A percentile compares a stretch with the other conserved stretches of the same genome.
These are phyloP conservation scores for Diatrype stigma DNA, from an alignment of 2,329 filamentous ascomycete genomes.

Conservation along the genomic window DNA sequence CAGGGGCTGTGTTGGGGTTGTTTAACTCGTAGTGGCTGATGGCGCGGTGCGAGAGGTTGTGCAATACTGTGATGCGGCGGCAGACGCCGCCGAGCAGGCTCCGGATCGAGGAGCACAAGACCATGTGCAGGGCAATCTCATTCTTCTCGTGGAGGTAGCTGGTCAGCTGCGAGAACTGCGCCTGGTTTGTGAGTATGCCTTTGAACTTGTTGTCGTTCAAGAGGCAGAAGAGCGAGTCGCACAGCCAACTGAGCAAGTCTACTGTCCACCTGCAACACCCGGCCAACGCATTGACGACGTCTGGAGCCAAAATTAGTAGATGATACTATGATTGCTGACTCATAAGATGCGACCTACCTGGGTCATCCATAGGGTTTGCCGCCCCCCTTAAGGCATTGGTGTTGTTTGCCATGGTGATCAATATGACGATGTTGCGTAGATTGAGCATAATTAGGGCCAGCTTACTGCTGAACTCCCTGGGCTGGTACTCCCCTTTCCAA, in stretches of 20 bases:
- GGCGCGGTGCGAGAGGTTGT: slow-evolving; percentile 44
- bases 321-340: neutral
- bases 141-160: slow-evolving; percentile 50
- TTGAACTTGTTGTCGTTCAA: slow-evolving; percentile 49
- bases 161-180: slow-evolving; percentile 46
- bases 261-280: slow-evolving; percentile 77
- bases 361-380: slow-evolving; percentile 59
- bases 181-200: slow-evolving; percentile 38
- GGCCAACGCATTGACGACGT: slow-evolving; percentile 67
- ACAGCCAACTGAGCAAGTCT: slow-evolving; percentile 62
- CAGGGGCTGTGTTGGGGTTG: slow-evolving; percentile 32
- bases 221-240: slow-evolving; percentile 55
- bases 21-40: slow-evolving; percentile 50
- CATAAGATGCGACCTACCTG: slow-evolving; percentile 37
- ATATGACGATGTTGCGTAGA: slow-evolving; percentile 65
- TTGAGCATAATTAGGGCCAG: slow-evolving; percentile 72
- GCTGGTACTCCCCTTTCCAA: slow-evolving; percentile 59
- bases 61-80: slow-evolving; percentile 57
- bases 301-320: slow-evolving; percentile 33
- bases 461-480: slow-evolving; percentile 65
- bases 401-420: slow-evolving; percentile 61
- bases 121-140: slow-evolving; percentile 55
- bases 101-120: slow-evolving; percentile 71
- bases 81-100: slow-evolving; percentile 67
- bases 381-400: slow-evolving; percentile 50